phyloP scores from a whole-genome alignment of 495 filamentous ascomycete species.

The Xeromyces bisporus region DNA sequence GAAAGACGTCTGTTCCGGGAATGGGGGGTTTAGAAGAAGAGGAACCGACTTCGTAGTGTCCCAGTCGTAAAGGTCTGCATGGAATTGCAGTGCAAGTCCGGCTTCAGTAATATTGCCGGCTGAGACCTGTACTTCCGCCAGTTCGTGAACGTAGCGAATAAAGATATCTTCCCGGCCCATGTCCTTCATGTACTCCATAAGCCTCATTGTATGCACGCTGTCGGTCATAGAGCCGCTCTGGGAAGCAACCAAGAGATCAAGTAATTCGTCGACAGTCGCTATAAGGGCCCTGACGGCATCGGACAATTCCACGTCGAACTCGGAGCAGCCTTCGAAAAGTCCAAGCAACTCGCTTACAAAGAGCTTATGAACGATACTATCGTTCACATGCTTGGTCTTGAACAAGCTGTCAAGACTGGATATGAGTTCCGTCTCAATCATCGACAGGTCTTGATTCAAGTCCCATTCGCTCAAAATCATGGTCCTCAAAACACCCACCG shows the following conservation, averaged over 20 bases:
- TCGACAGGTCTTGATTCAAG: slow-evolving; percentile 77
- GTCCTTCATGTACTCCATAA: slow-evolving; percentile 95
- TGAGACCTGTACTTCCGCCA: slow-evolving; percentile 60
- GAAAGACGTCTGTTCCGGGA: slow-evolving; percentile 75
- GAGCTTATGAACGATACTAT: slow-evolving; percentile 78
- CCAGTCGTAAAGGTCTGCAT: slow-evolving; percentile 90
- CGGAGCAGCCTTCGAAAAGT: slow-evolving; percentile 56
- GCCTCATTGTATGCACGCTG: slow-evolving; percentile 68
- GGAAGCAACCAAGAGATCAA: slow-evolving; percentile 86
- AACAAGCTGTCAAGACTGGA: slow-evolving; percentile 86
- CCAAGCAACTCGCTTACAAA: slow-evolving; percentile 76
- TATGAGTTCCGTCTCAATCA: slow-evolving; percentile 93
- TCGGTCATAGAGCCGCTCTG: slow-evolving; percentile 65
- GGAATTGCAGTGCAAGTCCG: slow-evolving; percentile 73
- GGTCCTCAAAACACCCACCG: slow-evolving; percentile 81
- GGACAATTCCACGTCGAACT: slow-evolving; percentile 56
- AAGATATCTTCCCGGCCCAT: slow-evolving; percentile 97
- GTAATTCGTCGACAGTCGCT: slow-evolving; percentile 68
- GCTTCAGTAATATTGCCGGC: slow-evolving; percentile 76
- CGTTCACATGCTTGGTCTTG: slow-evolving; percentile 71
- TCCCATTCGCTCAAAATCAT: slow-evolving; percentile 99
- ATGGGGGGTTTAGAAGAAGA: slow-evolving; percentile 51
- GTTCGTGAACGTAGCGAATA: slow-evolving; percentile 88
- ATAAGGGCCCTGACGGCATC: slow-evolving; percentile 62
- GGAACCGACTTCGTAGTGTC: slow-evolving; percentile 52